Evolutionary conservation across 202 grass and related monocot genomes (phyloP).

Genomic region (Bolboschoenoplectus hybrid): DNA sequence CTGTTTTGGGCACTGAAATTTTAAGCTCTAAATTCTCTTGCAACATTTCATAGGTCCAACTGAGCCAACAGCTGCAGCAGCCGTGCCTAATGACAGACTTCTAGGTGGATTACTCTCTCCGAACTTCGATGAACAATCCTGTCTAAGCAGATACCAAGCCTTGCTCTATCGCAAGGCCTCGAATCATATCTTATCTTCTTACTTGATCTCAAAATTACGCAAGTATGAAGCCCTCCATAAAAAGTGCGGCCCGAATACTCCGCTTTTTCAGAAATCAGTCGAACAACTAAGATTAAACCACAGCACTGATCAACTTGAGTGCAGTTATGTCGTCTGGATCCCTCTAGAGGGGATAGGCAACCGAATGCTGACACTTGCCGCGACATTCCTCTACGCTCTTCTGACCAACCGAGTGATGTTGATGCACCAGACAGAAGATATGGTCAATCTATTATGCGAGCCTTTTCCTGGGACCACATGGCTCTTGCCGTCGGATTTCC

Average conservation of each 20-base stretch:
- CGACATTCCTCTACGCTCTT: constrained; percentile 68
- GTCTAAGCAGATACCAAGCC: constrained; percentile 63
- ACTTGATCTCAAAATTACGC: constrained; percentile 50
- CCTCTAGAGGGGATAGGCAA: constrained; percentile 61
- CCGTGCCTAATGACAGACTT: constrained; percentile 35
- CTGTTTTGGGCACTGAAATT: not conserved
- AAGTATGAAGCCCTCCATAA: constrained; percentile 22
- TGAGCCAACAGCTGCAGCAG: not conserved
- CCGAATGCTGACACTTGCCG: constrained; percentile 51
- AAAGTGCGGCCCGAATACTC: constrained; percentile 32
- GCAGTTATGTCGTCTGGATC: constrained; percentile 63
- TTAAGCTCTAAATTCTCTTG: constrained; percentile 57
- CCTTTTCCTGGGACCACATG: constrained; percentile 60
- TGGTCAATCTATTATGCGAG: constrained; percentile 63
- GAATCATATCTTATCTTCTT: constrained; percentile 41
- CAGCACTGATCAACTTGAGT: not conserved
- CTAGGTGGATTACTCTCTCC: constrained; percentile 59
- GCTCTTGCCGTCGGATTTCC: constrained; percentile 48
- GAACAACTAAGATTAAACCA: constrained; percentile 44
- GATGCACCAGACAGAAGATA: constrained; percentile 38
- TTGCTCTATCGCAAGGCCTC: constrained; percentile 52
- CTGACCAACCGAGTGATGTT: constrained; percentile 62
- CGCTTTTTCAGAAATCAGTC: constrained; percentile 45
- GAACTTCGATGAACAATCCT: constrained; percentile 49
- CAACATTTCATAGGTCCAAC: constrained; percentile 40